phyloP scores from a whole-genome alignment of 306 rosid genomes.

The Medicago arabica region DNA sequence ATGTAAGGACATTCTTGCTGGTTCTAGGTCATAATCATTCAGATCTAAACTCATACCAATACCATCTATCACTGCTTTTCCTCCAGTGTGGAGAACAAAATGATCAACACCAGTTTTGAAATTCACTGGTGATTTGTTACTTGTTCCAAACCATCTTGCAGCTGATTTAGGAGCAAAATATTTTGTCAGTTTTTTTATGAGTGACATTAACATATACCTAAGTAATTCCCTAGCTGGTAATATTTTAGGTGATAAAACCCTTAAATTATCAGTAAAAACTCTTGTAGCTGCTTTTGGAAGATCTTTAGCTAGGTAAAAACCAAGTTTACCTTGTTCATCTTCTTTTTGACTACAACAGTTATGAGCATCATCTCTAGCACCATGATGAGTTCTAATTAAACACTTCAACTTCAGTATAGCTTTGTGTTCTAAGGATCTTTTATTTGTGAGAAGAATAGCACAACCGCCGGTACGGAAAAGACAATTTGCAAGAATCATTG shows the following conservation, averaged over 20 bases:
- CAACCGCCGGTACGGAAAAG: conserved; percentile 81
- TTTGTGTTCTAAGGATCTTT: conserved; percentile 49
- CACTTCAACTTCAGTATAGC: conserved; percentile 62
- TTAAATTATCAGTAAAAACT: conserved; percentile 77
- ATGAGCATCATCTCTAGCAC: conserved; percentile 72
- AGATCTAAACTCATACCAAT: conserved; percentile 70
- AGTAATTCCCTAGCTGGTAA: conserved; percentile 73
- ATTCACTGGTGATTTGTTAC: conserved; percentile 54
- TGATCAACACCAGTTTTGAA: conserved; percentile 78
- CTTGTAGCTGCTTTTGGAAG: conserved; percentile 91
- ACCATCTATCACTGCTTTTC: conserved; percentile 91
- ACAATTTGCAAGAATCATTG: conserved; percentile 83
- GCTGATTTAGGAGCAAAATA: neutral
- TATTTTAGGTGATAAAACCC: conserved; percentile 70
- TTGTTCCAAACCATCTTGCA: neutral
- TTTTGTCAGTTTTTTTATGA: conserved; percentile 42
- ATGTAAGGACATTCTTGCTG: conserved; percentile 93
- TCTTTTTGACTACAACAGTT: conserved; percentile 77
- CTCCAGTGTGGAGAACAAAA: conserved; percentile 87
- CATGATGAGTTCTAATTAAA: conserved; percentile 81
- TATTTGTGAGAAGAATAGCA: conserved; percentile 71
- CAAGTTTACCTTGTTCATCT: conserved; percentile 64
- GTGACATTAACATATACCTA: conserved; percentile 48
- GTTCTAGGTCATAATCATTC: conserved; percentile 70
- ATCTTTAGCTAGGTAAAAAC: conserved; percentile 65